These are phyloP conservation scores for Aspergillus panamensis DNA, from an alignment of 495 filamentous ascomycete species.

Conservation along the genomic window DNA sequence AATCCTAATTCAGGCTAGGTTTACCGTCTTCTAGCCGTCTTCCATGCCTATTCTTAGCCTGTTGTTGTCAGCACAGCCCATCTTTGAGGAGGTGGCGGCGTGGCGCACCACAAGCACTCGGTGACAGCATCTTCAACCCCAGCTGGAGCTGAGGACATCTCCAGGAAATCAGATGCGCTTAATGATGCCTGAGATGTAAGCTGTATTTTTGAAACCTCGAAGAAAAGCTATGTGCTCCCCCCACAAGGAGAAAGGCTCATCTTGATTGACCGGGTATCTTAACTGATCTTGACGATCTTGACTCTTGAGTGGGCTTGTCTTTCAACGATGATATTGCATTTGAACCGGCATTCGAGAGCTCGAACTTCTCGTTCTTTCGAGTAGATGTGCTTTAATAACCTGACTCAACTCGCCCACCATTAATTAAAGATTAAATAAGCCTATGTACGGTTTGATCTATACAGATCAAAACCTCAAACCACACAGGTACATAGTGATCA, in stretches of 20 bases:
- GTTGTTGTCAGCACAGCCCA: constrained; percentile 1
- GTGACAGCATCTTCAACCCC: background rate
- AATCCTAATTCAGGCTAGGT: constrained; percentile 2
- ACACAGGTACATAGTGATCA: background rate
- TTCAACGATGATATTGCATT: no score
- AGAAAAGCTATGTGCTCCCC: no score
- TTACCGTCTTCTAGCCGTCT: constrained; percentile 13
- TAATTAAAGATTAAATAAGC: no score
- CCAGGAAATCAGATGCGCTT: background rate
- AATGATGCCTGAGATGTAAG: background rate
- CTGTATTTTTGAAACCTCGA: background rate
- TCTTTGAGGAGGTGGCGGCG: constrained; percentile 1
- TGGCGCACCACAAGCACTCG: constrained; percentile 11
- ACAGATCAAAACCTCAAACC: background rate
- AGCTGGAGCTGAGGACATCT: background rate
- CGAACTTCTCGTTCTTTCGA: no score
- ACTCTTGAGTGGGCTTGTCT: no score
- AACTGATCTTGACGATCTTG: no score
- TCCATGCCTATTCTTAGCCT: constrained; percentile 20
- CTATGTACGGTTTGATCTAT: background rate
- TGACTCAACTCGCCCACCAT: no score
- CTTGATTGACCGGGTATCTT: no score
- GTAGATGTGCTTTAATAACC: no score
- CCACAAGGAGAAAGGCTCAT: no score
- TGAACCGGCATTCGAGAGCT: no score